Evolutionary conservation across 2,329 filamentous ascomycete species (phyloP), one percentile per base, ranked within the genome.

Genomic region (Karstenula rhodostoma): DNA sequence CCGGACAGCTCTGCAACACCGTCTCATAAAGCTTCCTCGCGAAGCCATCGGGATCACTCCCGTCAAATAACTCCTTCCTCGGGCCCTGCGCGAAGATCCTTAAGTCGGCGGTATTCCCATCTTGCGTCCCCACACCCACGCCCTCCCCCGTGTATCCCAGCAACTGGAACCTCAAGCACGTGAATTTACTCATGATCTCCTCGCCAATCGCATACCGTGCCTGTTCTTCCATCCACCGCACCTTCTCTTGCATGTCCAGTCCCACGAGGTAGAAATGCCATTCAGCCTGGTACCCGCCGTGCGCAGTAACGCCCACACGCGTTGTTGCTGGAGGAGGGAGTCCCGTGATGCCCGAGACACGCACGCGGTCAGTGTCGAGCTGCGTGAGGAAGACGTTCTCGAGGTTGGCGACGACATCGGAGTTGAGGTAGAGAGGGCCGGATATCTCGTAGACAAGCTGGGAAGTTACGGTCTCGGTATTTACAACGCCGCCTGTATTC

Each of bases 221-320:
- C 46, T 68, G 66, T 10, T 67, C 60, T 37, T 70, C 66, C 53
- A 63, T 65, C 57, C 62, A 68, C 33, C 69, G 61, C 22, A 59
- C 49, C 44, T 85, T 85, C 48, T 77, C 77, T 8, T 74, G 67
- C 55, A 83, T 79, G 61, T 83, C 80, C 1, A 84, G 73, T 1
- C 83, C 83, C 6, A 76, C 77, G 10, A 83, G 71, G 65, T 79
- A 83, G 67, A 78, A 83, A 55, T 77, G 77, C 1, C 64, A 57
- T 62, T 78, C 75, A 12, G 69, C 72, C 40, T 79, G 74, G 35
- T 67, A 77, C 1, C 75, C 76, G 0, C 73, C 76, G 0, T 68
- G 56, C 1, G 66, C 63, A 29, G 67, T 72, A 35, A 78, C 67
- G 2, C 70, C 71, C 0, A 77, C 61, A 59, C 77, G 76, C 3